Base-by-base conservation (phyloP, 1,139 yeast genomes). In the Scheffersomyces quercinus region DNA sequence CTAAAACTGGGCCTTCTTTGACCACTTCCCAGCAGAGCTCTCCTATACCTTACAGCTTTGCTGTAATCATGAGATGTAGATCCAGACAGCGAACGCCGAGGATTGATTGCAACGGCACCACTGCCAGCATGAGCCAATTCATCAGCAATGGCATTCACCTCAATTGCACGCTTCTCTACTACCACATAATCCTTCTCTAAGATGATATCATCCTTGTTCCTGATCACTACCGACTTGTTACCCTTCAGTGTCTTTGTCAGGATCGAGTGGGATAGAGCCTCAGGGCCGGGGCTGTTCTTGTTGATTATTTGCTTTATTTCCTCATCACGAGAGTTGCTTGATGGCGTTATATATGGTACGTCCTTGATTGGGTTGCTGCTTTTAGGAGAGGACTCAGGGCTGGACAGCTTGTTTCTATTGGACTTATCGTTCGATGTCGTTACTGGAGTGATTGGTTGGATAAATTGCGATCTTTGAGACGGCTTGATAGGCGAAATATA, bases 131-230 rank as follows among this genome's bases (percentile, higher is more conserved):
- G 77, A 2, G 88, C 93, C 43, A 91, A 70, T 60, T 90, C 96
- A 64, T 93, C 98, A 8, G 98, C 98, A 44, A 93, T 73, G 1
- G 96, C 95, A 67, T 93, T 93, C 9, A 93, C 96, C 62, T 93
- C 98, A 4, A 93, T 97, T 0, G 95, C 89, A 42, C 95, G 78
- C 63, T 90, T 91, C 62, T 93, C 98, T 24, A 93, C 93, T 33
- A 93, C 96, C 37, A 93, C 98, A 56, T 93, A 93, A 56, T 90
- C 97, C 51, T 81, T 82, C 53, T 87, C 95, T 44, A 83, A 68
- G 31, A 75, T 68, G 12, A 77, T 60, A 39, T 80, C 84, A 24
- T 77, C 73, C 35, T 58, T 62, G 39, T 58, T 56, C 31, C 49
- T 51, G 44, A 42, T 55, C 47, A 44, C 55, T 41, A 46, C 48